Evolutionary conservation across 225 moss, liverwort and hornwort genomes (phyloP).

Genomic region (Anthoceros angustus): DNA sequence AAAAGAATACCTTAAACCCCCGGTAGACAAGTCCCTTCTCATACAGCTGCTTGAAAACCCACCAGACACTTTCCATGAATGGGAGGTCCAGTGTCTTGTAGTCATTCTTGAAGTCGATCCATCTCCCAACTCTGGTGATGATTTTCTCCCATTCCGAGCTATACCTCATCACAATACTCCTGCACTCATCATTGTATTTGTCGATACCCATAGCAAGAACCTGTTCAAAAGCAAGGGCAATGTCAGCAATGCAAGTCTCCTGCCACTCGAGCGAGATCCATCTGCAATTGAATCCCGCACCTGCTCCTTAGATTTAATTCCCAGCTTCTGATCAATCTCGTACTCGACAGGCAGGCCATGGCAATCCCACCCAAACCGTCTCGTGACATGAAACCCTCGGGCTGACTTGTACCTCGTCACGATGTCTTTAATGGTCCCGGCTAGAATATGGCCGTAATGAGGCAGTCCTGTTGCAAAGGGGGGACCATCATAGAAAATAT

Average conservation of each 20-base stretch:
- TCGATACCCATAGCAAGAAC: conserved; percentile 65
- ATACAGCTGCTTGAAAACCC: conserved; percentile 86
- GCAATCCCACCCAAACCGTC: too few relatives aligned
- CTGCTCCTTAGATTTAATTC: conserved; percentile 48
- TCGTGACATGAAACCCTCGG: too few relatives aligned
- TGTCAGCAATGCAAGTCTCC: background rate
- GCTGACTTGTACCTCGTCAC: too few relatives aligned
- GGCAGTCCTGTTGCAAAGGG: conserved; percentile 87
- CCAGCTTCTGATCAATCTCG: conserved; percentile 70
- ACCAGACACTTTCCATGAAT: conserved; percentile 95
- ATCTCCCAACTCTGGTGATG: conserved; percentile 65
- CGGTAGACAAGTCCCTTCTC: conserved; percentile 63
- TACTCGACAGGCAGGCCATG: too few relatives aligned
- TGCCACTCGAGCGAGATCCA: background rate
- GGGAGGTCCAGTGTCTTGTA: conserved; percentile 73
- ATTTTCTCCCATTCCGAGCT: conserved; percentile 74
- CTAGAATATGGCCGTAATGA: conserved; percentile 86
- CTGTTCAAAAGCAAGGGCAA: background rate
- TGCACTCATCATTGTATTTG: conserved; percentile 84
- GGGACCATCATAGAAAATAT: conserved; percentile 79
- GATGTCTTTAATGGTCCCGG: conserved; percentile 89
- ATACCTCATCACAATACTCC: conserved; percentile 85
- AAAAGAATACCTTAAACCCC: conserved; percentile 49
- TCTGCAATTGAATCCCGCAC: conserved; percentile 30
- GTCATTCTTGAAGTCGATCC: conserved; percentile 87